A percentile compares a stretch with the other conserved stretches of the same genome.
Conservation (phyloP, 176 grass and related monocot genomes). For the Musa troglodytarum region DNA sequence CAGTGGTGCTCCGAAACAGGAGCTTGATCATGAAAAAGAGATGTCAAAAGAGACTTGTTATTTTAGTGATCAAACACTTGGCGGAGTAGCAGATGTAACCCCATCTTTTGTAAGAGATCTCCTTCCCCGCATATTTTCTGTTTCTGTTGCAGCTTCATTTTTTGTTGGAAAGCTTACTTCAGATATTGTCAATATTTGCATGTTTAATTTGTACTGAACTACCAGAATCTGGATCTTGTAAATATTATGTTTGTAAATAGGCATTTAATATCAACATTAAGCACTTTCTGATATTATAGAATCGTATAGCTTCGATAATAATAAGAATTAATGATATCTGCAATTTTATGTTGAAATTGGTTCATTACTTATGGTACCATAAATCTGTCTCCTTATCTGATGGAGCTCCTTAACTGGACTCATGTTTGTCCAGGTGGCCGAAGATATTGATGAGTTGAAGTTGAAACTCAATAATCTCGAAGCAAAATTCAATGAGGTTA, state of each 20-base stretch:
- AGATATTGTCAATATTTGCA: too few species aligned
- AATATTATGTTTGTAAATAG: background rate
- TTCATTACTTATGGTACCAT: background rate
- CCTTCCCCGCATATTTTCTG: background rate
- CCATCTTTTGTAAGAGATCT: conserved; percentile 65
- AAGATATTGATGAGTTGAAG: conserved; percentile 85
- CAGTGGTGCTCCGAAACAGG: conserved; percentile 14
- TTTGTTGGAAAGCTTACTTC: too few species aligned
- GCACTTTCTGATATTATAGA: background rate
- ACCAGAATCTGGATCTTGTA: background rate
- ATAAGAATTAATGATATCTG: background rate
- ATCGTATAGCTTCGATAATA: background rate
- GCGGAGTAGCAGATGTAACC: conserved; percentile 21
- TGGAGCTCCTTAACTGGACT: conserved; percentile 11
- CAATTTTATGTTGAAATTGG: background rate
- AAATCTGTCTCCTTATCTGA: background rate
- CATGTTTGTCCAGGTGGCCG: conserved; percentile 57
- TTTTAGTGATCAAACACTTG: conserved; percentile 32
- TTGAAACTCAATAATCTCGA: conserved; percentile 71
- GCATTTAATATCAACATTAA: background rate
- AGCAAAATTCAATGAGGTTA: conserved; percentile 82
- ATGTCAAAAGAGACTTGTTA: conserved; percentile 18
- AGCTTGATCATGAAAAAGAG: background rate
- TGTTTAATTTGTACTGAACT: too few species aligned
- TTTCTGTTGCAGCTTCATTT: background rate